Evolutionary conservation across 257 asterid species (phyloP).

Genomic region (Gynochthodes officinalis): DNA sequence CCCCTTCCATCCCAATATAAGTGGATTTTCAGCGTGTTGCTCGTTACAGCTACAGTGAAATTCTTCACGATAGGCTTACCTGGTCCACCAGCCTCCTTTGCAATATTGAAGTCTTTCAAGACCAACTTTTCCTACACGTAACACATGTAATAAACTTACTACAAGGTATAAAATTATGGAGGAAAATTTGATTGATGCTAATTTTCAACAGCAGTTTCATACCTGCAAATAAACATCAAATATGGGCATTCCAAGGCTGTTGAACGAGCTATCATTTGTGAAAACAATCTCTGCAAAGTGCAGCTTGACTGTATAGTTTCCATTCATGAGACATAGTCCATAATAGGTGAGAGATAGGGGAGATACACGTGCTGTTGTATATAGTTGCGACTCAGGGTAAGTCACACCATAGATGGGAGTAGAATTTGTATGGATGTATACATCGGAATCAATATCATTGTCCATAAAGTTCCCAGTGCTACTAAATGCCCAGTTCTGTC

Average conservation of each 20-base stretch:
- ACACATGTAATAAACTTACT: slow-evolving; percentile 2
- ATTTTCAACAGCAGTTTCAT: slow-evolving; percentile 1
- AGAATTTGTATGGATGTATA: slow-evolving; percentile 44
- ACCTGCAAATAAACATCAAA: slow-evolving; percentile 94
- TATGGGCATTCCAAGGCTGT: slow-evolving; percentile 71
- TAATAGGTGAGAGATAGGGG: slow-evolving; percentile 90
- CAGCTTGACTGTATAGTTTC: slow-evolving; percentile 78
- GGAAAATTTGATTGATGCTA: neutral
- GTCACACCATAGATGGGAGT: slow-evolving; percentile 36
- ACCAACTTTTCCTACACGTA: slow-evolving; percentile 41
- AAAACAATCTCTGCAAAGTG: slow-evolving; percentile 82
- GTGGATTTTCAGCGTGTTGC: slow-evolving; percentile 66
- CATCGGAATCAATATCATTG: slow-evolving; percentile 54
- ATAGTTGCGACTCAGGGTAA: slow-evolving; percentile 40
- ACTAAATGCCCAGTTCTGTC: slow-evolving; percentile 80
- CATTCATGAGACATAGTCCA: slow-evolving; percentile 72
- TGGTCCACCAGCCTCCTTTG: slow-evolving; percentile 72
- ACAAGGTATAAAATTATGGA: neutral
- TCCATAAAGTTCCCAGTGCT: slow-evolving; percentile 94
- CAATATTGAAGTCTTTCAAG: slow-evolving; percentile 76
- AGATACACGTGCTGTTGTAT: slow-evolving; percentile 68
- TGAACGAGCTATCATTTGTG: slow-evolving; percentile 63
- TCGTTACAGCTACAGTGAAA: slow-evolving; percentile 51
- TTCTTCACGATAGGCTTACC: slow-evolving; percentile 55
- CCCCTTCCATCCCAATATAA: slow-evolving; percentile 92